A percentile compares a stretch with the other conserved stretches of the same genome.
Conservation (phyloP, 306 rosid species). For the Argentina anserina region DNA sequence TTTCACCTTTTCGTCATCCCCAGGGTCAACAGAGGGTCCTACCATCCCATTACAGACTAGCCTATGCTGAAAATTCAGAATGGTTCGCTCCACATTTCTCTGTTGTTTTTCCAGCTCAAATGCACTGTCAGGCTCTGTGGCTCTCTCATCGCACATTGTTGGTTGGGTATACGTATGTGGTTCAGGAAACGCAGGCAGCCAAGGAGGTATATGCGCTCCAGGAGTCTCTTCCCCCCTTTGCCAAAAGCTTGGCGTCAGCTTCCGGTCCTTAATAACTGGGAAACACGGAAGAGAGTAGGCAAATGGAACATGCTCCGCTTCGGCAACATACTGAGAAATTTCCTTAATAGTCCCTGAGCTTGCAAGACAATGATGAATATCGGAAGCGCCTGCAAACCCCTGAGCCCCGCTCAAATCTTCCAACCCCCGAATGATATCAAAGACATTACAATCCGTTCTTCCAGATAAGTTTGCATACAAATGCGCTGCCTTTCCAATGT, state of each 20-base stretch:
- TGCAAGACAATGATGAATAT: slow-evolving; percentile 61
- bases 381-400: slow-evolving; percentile 75
- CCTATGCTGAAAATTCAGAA: slow-evolving; percentile 50
- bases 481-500: slow-evolving; percentile 60
- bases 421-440: slow-evolving; percentile 69
- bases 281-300: slow-evolving; percentile 53
- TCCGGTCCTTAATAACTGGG: slow-evolving; percentile 59
- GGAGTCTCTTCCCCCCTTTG: slow-evolving; percentile 63
- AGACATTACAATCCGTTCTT: slow-evolving; percentile 58
- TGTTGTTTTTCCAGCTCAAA: slow-evolving; percentile 49
- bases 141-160: slow-evolving; percentile 32
- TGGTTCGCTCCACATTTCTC: slow-evolving; percentile 37
- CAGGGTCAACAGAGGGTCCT: slow-evolving; percentile 37
- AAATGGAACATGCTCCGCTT: slow-evolving; percentile 45
- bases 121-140: slow-evolving; percentile 30
- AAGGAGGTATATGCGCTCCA: slow-evolving; percentile 65
- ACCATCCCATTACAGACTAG: slow-evolving; percentile 42
- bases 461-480: slow-evolving; percentile 64
- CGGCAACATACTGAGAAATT: slow-evolving; percentile 41
- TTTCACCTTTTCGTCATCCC: slow-evolving; percentile 46
- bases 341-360: slow-evolving; percentile 52
- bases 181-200: slow-evolving; percentile 87
- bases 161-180: slow-evolving; percentile 38
- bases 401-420: slow-evolving; percentile 66
- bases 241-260: slow-evolving; percentile 46